These are phyloP conservation scores for Delitschia confertaspora DNA, from an alignment of 495 filamentous ascomycete species.

Conservation along the genomic window DNA sequence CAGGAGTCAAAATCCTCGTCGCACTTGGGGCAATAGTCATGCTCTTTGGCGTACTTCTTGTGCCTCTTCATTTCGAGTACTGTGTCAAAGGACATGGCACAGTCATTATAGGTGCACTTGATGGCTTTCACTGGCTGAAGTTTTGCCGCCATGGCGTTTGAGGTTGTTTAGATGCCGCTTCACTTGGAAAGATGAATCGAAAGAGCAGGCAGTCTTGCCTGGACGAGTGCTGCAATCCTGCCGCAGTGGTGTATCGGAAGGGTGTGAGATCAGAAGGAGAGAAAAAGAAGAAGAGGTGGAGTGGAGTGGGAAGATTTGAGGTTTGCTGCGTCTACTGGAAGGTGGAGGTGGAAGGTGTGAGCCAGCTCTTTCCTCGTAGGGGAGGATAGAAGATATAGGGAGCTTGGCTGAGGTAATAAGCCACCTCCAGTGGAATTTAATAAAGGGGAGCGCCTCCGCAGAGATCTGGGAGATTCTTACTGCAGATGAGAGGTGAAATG, in stretches of 20 bases:
- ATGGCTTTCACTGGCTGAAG: slow-evolving; percentile 9
- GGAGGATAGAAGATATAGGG: too few relatives aligned
- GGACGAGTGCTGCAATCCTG: background rate
- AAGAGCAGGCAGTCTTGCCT: background rate
- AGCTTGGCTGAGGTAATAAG: too few relatives aligned
- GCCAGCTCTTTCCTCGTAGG: too few relatives aligned
- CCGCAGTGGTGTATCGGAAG: background rate
- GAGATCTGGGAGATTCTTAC: too few relatives aligned
- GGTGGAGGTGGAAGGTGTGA: too few relatives aligned
- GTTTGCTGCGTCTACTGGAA: too few relatives aligned
- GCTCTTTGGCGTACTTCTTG: slow-evolving; percentile 37
- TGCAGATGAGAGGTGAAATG: too few relatives aligned
- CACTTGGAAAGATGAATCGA: background rate
- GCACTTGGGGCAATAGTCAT: slow-evolving; percentile 46
- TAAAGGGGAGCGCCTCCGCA: too few relatives aligned
- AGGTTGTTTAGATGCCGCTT: background rate
- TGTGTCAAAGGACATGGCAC: slow-evolving; percentile 28
- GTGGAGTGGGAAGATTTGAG: background rate
- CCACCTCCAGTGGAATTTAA: too few relatives aligned
- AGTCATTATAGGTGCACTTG: slow-evolving; percentile 23
- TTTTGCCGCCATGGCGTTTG: slow-evolving; percentile 6
- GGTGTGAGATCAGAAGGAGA: background rate
- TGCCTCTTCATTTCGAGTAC: slow-evolving; percentile 39
- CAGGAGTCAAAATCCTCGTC: slow-evolving; percentile 42
- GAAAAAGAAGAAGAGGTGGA: background rate